Conservation (phyloP, 106 monocot species). For the Phalaenopsis equestris region DNA sequence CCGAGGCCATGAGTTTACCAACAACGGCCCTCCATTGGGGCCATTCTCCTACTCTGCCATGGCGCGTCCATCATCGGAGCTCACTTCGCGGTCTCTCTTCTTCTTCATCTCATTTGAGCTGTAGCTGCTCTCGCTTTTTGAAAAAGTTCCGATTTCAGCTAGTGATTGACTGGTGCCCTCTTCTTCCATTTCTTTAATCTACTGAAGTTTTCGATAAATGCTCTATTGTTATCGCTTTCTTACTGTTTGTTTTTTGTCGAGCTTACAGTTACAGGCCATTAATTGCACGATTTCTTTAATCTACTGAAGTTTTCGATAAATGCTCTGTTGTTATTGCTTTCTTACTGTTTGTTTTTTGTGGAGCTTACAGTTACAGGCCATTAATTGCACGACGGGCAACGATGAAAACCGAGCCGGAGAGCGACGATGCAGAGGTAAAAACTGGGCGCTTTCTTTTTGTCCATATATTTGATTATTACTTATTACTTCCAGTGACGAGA, state of each 20-base stretch:
- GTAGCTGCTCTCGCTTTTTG: background rate
- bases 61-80: background rate
- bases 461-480: too few relatives aligned
- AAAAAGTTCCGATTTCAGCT: background rate
- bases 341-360: background rate
- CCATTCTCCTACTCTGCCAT: background rate
- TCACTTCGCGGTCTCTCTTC: background rate
- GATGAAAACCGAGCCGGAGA: constrained; percentile 3
- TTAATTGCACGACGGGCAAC: background rate
- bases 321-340: background rate
- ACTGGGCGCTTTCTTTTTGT: background rate
- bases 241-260: background rate
- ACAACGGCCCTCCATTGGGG: background rate
- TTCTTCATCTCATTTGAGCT: background rate
- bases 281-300: background rate
- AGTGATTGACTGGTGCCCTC: background rate
- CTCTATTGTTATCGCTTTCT: background rate
- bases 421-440: background rate
- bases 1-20: background rate
- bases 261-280: background rate
- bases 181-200: background rate
- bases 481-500: too few relatives aligned
- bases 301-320: background rate
- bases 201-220: background rate
- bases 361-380: background rate